Evolutionary conservation across 352 stramenopile species (phyloP).

Genomic region (Pythium volutum): DNA sequence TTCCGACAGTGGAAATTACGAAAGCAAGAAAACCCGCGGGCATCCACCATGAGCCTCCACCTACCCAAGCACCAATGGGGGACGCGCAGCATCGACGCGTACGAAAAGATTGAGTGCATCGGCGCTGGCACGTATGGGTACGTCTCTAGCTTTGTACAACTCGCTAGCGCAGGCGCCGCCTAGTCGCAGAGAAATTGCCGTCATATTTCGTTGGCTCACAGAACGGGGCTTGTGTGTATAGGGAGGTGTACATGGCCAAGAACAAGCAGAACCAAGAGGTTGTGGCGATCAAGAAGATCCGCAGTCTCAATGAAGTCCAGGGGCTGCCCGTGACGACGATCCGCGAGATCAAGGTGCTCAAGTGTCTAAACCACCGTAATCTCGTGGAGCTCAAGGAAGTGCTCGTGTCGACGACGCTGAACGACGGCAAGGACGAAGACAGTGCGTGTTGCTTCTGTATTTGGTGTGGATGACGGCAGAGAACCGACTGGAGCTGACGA

Average conservation of each 20-base stretch:
- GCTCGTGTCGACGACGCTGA: slow-evolving; percentile 82
- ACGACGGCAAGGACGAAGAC: slow-evolving; percentile 63
- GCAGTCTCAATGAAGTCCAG: slow-evolving; percentile 88
- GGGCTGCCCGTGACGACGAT: slow-evolving; percentile 94
- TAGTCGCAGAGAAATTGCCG: neutral
- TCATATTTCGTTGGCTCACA: neutral
- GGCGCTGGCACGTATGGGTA: slow-evolving; percentile 87
- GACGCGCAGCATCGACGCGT: slow-evolving; percentile 77
- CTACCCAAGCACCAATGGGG: slow-evolving; percentile 84
- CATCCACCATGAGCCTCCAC: slow-evolving; percentile 85
- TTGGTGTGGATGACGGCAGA: too few species aligned
- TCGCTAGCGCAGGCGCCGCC: neutral
- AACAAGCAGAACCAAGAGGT: slow-evolving; percentile 80
- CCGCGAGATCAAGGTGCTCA: slow-evolving; percentile 98
- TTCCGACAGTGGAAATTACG: too few species aligned
- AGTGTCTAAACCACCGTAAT: slow-evolving; percentile 94
- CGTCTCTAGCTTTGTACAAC: neutral
- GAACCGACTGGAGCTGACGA: neutral
- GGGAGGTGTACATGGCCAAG: slow-evolving; percentile 88
- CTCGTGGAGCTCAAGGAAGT: slow-evolving; percentile 96
- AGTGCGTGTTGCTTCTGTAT: too few species aligned
- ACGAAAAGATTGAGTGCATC: slow-evolving; percentile 90
- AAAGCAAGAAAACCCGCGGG: neutral
- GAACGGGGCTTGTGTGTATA: slow-evolving; percentile 11
- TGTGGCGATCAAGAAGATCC: slow-evolving; percentile 92